Conservation (phyloP, 2,329 filamentous ascomycete species). For the Furcasterigmium sp. region DNA sequence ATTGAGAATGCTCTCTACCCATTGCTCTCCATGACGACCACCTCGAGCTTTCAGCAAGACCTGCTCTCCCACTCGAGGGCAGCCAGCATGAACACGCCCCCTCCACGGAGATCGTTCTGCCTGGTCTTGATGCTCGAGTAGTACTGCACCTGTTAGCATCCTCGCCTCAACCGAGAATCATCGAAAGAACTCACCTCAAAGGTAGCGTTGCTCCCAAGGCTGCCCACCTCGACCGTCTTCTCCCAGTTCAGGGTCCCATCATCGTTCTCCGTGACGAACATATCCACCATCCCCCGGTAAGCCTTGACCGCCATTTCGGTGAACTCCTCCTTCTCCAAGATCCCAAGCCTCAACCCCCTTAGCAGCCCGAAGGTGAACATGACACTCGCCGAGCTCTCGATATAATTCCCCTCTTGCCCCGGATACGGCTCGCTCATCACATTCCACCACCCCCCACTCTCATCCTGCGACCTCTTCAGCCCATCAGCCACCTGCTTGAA, state of each 20-base stretch:
- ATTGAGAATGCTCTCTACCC: no score
- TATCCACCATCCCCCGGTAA: conserved; percentile 29
- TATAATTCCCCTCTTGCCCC: conserved; percentile 47
- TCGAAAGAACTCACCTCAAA: conserved; percentile 35
- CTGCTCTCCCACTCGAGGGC: conserved; percentile 19
- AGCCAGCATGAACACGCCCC: conserved; percentile 22
- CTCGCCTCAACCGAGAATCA: not conserved
- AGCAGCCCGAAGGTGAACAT: conserved; percentile 52
- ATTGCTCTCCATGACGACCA: no score
- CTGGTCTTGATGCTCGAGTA: conserved; percentile 19
- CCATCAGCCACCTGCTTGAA: conserved; percentile 34
- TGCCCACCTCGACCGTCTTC: conserved; percentile 47
- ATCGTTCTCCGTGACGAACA: conserved; percentile 39
- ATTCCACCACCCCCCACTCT: conserved; percentile 50
- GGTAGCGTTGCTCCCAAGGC: conserved; percentile 39
- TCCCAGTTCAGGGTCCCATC: conserved; percentile 45
- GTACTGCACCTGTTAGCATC: conserved; percentile 12
- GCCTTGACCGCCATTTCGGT: conserved; percentile 16
- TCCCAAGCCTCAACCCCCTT: conserved; percentile 29
- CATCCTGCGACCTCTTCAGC: conserved; percentile 34
- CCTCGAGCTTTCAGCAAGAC: no score
- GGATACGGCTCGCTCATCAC: conserved; percentile 46
- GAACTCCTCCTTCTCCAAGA: conserved; percentile 17
- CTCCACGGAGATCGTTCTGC: conserved; percentile 20
- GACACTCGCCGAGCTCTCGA: conserved; percentile 53